These are phyloP conservation scores for Dipodascus albidus DNA, from an alignment of 805 yeast species.

Conservation along the genomic window DNA sequence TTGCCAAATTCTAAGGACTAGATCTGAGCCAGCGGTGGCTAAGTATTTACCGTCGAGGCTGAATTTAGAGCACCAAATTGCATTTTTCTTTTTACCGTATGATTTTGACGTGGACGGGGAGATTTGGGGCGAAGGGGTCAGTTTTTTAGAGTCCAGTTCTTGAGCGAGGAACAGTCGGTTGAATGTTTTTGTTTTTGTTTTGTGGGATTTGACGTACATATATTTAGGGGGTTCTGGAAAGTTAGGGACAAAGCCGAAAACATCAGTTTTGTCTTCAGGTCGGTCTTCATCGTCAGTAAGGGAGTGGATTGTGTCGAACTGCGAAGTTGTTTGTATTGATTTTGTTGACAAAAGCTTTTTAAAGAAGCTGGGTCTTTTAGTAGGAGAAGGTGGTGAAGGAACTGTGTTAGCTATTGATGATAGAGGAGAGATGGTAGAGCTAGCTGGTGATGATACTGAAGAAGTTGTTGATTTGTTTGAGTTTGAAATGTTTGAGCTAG, in stretches of 20 bases:
- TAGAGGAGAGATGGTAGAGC: neutral
- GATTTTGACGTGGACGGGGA: constrained; percentile 6
- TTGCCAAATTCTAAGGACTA: constrained; percentile 61
- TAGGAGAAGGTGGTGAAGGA: neutral
- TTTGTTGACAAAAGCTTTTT: neutral
- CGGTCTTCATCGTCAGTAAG: neutral
- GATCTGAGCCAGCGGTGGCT: constrained; percentile 77
- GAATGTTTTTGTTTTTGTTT: constrained; percentile 19
- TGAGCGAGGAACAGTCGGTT: constrained; percentile 26
- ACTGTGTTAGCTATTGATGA: neutral
- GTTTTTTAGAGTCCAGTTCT: constrained; percentile 15
- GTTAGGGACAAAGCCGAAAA: constrained; percentile 20
- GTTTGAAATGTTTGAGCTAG: neutral
- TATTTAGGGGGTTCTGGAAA: constrained; percentile 23
- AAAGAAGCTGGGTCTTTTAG: neutral
- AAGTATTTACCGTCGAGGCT: constrained; percentile 70
- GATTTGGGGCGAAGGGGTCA: neutral
- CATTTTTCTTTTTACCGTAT: constrained; percentile 23
- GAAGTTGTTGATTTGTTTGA: neutral
- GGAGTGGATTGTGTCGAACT: too few relatives aligned
- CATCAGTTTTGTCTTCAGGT: constrained; percentile 21
- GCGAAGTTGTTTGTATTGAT: neutral
- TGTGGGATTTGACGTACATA: constrained; percentile 23
- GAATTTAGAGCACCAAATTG: constrained; percentile 68
- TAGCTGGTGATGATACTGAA: neutral